phyloP scores from a whole-genome alignment of 176 grass and related monocot genomes.

The Metroxylon sagu region DNA sequence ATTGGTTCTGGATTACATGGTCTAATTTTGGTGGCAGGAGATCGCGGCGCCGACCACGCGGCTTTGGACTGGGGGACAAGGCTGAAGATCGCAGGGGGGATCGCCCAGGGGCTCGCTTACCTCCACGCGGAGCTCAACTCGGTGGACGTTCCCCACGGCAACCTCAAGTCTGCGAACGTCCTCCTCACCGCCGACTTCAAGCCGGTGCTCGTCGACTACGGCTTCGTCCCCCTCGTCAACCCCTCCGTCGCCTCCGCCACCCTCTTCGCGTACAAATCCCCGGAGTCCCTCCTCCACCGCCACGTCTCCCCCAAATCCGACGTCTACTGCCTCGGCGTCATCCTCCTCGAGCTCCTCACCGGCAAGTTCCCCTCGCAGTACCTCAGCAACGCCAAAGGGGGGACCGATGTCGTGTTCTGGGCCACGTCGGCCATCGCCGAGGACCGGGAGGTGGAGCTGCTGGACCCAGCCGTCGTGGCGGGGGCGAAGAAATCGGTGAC shows the following conservation, averaged over 20 bases:
- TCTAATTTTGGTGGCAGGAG: constrained; percentile 21
- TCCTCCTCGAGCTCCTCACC: constrained; percentile 86
- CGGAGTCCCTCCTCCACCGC: constrained; percentile 30
- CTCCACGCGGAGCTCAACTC: constrained; percentile 43
- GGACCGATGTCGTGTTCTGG: constrained; percentile 85
- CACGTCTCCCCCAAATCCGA: constrained; percentile 47
- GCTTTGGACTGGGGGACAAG: constrained; percentile 61
- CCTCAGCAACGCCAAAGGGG: constrained; percentile 52
- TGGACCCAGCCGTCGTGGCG: constrained; percentile 53
- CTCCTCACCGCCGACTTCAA: constrained; percentile 76
- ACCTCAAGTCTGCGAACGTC: constrained; percentile 87
- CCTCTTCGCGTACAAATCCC: constrained; percentile 46
- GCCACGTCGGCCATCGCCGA: constrained; percentile 45
- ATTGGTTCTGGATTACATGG: no score
- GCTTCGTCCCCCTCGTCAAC: constrained; percentile 45
- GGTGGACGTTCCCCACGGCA: constrained; percentile 55
- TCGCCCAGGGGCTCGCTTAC: constrained; percentile 43
- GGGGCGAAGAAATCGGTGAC: constrained; percentile 39
- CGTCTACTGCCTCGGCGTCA: constrained; percentile 85
- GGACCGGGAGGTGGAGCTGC: constrained; percentile 51
- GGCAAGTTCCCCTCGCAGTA: constrained; percentile 89
- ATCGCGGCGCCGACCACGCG: constrained; percentile 68
- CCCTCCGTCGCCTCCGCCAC: constrained; percentile 10
- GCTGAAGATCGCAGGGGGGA: constrained; percentile 44
- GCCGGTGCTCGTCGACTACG: constrained; percentile 83